Evolutionary conservation across 768 basidiomycete genomes (phyloP).

Genomic region (Tulasnella sp.): DNA sequence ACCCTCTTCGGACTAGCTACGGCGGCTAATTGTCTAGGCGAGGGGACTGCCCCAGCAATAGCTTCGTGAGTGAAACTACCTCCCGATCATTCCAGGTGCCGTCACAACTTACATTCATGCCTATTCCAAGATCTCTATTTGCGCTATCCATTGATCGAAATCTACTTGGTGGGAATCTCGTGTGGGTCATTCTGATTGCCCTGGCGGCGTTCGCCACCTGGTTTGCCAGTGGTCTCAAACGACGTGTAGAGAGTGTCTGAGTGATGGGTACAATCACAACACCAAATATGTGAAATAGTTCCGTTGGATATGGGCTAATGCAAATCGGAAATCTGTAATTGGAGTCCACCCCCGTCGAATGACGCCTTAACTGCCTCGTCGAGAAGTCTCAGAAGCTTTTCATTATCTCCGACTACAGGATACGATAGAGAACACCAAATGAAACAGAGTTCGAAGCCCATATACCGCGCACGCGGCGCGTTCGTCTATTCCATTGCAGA

Average conservation of each 20-base stretch:
- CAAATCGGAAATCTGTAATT: background rate
- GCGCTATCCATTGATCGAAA: conserved; percentile 20
- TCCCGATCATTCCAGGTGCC: no score
- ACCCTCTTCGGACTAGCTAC: conserved; percentile 1
- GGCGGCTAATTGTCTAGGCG: background rate
- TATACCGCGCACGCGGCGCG: no score
- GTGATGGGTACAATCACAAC: background rate
- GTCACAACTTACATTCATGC: background rate
- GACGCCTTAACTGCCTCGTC: background rate
- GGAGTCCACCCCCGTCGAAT: no score
- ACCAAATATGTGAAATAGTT: background rate
- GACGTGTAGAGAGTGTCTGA: background rate
- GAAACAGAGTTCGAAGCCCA: background rate
- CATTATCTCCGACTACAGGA: background rate
- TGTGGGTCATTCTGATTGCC: conserved; percentile 19
- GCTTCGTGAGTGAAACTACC: background rate
- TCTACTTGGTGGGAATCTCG: conserved; percentile 23
- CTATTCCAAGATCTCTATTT: conserved; percentile 19
- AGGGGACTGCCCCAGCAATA: background rate
- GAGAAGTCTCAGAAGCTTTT: background rate
- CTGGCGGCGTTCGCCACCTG: background rate
- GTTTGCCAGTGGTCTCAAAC: background rate
- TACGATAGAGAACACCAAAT: background rate
- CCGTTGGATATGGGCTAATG: background rate
- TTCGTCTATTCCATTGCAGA: no score